These are phyloP conservation scores for Chaetomium olivaceum DNA, from an alignment of 2,329 filamentous ascomycete species.

Conservation along the genomic window DNA sequence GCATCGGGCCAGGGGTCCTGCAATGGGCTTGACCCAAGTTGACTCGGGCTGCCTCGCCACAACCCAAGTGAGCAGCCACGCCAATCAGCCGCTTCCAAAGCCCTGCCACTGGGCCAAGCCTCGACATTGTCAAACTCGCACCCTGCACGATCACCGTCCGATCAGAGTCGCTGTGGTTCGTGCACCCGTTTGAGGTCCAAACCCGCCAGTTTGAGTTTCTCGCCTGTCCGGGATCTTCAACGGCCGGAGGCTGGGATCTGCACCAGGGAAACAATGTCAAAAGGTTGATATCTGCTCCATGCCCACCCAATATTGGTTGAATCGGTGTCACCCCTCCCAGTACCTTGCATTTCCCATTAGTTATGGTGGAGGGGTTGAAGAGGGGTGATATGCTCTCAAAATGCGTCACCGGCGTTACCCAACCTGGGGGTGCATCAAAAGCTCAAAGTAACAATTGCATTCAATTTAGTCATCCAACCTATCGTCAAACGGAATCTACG, in stretches of 20 bases:
- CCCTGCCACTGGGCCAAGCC: not conserved
- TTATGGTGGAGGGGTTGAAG: not conserved
- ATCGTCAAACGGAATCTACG: not conserved
- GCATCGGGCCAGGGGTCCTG: not conserved
- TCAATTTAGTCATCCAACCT: not conserved
- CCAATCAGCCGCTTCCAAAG: not conserved
- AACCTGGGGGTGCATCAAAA: not conserved
- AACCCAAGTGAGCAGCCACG: not conserved
- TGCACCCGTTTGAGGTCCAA: conserved; percentile 3
- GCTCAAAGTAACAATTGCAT: not conserved
- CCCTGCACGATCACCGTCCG: conserved; percentile 11
- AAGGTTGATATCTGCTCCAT: not conserved
- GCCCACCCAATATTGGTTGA: not conserved
- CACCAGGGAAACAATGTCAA: not conserved
- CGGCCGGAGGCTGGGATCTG: conserved; percentile 11
- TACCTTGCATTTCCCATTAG: not conserved
- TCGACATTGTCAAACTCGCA: not conserved
- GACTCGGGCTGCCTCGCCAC: not conserved
- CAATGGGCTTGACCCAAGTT: not conserved
- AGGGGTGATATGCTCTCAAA: not conserved
- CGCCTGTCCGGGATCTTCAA: not conserved
- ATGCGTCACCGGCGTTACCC: not conserved
- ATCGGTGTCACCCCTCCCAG: not conserved
- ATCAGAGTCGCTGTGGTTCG: not conserved
- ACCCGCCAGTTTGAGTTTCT: conserved; percentile 11